Evolutionary conservation across 352 stramenopile genomes (phyloP).

Genomic region (Pilasporangium apinafurcum): DNA sequence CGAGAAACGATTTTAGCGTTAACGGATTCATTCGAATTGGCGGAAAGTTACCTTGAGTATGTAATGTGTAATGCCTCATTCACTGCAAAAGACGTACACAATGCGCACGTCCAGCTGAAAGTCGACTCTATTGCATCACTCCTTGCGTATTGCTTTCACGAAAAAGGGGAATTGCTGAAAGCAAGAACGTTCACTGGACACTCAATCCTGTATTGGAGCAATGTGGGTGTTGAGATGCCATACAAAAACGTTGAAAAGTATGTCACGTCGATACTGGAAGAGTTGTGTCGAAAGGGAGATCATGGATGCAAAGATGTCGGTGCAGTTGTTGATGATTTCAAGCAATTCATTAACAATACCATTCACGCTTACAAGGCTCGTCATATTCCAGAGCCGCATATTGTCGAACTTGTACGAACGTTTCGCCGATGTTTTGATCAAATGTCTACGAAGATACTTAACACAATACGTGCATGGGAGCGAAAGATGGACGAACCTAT

Average conservation of each 20-base stretch:
- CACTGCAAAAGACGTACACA: constrained; percentile 18
- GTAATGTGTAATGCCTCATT: constrained; percentile 38
- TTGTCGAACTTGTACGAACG: constrained; percentile 14
- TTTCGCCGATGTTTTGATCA: constrained; percentile 29
- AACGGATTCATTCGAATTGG: constrained; percentile 34
- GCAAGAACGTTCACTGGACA: constrained; percentile 33
- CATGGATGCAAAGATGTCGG: neutral
- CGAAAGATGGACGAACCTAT: neutral
- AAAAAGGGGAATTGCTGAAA: constrained; percentile 18
- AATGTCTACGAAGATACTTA: constrained; percentile 12
- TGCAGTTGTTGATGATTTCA: constrained; percentile 11
- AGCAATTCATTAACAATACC: constrained; percentile 27
- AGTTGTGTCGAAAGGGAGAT: constrained; percentile 11
- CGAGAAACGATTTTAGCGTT: constrained; percentile 32
- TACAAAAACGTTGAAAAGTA: constrained; percentile 40
- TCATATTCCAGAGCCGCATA: constrained; percentile 9
- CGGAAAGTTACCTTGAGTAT: constrained; percentile 55
- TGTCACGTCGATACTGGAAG: constrained; percentile 33
- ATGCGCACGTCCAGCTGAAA: constrained; percentile 42
- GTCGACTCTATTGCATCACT: constrained; percentile 51
- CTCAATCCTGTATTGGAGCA: constrained; percentile 46
- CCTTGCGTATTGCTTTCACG: constrained; percentile 43
- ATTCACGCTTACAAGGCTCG: constrained; percentile 31
- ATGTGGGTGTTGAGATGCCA: constrained; percentile 15
- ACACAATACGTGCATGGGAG: neutral